phyloP scores from a whole-genome alignment of 805 yeast species.

The Candida ficus region DNA sequence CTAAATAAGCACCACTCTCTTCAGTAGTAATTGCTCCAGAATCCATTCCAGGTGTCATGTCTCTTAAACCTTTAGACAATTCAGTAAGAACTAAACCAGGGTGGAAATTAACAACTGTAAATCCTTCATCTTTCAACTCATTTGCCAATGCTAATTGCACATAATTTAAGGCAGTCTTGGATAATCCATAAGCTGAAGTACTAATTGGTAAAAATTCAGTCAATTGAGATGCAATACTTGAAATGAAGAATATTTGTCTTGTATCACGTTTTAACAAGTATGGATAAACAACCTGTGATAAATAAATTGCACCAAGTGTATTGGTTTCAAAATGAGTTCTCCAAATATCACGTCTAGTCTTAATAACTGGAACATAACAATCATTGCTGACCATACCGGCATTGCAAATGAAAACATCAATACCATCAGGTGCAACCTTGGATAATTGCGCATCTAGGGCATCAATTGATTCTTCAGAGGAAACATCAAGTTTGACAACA shows the following conservation, averaged over 20 bases:
- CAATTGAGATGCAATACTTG: conserved; percentile 22
- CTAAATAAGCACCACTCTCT: no score
- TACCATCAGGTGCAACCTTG: conserved; percentile 8
- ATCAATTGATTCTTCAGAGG: conserved; percentile 10
- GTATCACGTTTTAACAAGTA: conserved; percentile 15
- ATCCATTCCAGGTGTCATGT: neutral
- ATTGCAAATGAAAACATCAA: conserved; percentile 13
- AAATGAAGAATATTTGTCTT: conserved; percentile 25
- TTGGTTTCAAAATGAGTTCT: conserved; percentile 3
- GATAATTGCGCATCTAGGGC: conserved; percentile 1
- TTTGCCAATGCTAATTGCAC: conserved; percentile 21
- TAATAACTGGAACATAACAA: neutral
- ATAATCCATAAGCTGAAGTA: conserved; percentile 29
- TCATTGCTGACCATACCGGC: conserved; percentile 10
- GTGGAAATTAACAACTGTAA: conserved; percentile 30
- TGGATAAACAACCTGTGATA: conserved; percentile 8
- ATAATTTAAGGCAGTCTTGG: conserved; percentile 35
- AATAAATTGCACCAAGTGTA: conserved; percentile 9
- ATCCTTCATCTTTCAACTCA: conserved; percentile 29
- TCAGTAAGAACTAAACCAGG: conserved; percentile 37
- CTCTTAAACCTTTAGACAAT: neutral
- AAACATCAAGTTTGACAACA: conserved; percentile 9
- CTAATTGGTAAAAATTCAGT: conserved; percentile 11
- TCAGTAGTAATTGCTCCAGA: no score
- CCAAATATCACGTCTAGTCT: conserved; percentile 4